Evolutionary conservation across 1,139 yeast species (phyloP).

Genomic region (Hyphopichia fennica): DNA sequence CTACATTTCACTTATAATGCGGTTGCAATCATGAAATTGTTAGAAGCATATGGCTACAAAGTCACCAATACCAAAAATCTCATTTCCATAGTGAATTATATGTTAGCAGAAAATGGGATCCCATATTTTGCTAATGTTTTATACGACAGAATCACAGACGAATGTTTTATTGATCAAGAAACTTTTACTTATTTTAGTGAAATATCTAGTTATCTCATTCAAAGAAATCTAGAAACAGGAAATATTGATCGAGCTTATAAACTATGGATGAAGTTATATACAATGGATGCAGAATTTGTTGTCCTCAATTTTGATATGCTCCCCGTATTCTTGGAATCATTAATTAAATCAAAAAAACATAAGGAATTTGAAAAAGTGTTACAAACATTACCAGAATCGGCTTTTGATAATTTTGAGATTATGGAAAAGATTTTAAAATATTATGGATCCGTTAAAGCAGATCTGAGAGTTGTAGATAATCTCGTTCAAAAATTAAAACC

Average conservation of each 20-base stretch:
- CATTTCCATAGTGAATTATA: constrained; percentile 5
- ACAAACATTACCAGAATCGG: constrained; percentile 2
- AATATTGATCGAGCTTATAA: constrained; percentile 9
- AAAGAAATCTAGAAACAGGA: constrained; percentile 10
- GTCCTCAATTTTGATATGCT: neutral
- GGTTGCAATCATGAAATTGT: constrained; percentile 10
- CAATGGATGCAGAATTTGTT: neutral
- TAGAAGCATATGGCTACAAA: constrained; percentile 6
- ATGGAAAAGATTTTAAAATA: constrained; percentile 14
- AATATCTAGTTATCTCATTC: neutral
- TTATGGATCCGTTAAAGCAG: constrained; percentile 12
- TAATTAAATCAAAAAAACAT: neutral
- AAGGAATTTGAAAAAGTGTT: neutral
- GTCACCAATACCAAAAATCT: constrained; percentile 4
- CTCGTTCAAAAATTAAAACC: constrained; percentile 21
- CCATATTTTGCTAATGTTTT: constrained; percentile 18
- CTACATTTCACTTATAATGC: constrained; percentile 8
- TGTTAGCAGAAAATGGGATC: constrained; percentile 5
- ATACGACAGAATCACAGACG: constrained; percentile 7
- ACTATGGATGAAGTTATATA: constrained; percentile 7
- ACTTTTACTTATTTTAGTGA: neutral
- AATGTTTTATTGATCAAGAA: neutral
- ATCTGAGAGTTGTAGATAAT: constrained; percentile 14
- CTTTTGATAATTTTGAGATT: constrained; percentile 4
- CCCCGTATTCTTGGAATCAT: neutral